A percentile compares a stretch with the other conserved stretches of the same genome.
Evolutionary conservation across 805 yeast genomes (phyloP).

Genomic region (Yamadazyma olivae): DNA sequence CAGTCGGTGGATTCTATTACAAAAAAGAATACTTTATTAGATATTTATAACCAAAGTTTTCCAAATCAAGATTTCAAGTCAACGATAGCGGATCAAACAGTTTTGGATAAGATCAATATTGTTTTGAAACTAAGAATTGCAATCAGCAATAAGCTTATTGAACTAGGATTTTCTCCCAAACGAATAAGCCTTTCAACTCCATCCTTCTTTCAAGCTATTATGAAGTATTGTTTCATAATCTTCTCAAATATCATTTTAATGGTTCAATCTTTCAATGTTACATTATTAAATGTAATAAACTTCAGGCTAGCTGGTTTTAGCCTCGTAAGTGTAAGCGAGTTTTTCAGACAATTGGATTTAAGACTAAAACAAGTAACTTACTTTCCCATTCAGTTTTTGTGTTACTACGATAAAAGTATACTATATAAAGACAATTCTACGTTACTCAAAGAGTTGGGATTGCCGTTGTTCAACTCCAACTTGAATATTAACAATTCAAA

Average conservation of each 20-base stretch:
- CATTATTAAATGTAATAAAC: background rate
- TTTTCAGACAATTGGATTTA: slow-evolving; percentile 76
- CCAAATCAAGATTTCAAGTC: slow-evolving; percentile 10
- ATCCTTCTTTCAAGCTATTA: background rate
- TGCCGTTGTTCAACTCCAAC: slow-evolving; percentile 34
- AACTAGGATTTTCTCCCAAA: background rate
- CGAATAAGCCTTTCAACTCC: background rate
- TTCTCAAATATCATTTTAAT: background rate
- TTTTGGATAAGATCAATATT: slow-evolving; percentile 33
- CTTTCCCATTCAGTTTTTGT: slow-evolving; percentile 75
- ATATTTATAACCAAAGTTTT: slow-evolving; percentile 3
- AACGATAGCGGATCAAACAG: slow-evolving; percentile 24
- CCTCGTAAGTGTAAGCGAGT: slow-evolving; percentile 48
- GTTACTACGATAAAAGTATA: slow-evolving; percentile 44
- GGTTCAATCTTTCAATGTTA: slow-evolving; percentile 10
- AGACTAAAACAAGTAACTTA: slow-evolving; percentile 72
- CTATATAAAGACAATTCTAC: slow-evolving; percentile 32
- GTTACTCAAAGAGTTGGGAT: slow-evolving; percentile 42
- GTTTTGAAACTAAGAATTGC: slow-evolving; percentile 18
- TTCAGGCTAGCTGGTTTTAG: slow-evolving; percentile 14
- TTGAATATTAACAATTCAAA: slow-evolving; percentile 44
- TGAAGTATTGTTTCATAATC: background rate
- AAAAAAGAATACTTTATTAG: slow-evolving; percentile 14
- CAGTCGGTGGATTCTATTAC: slow-evolving; percentile 42
- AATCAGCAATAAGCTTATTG: slow-evolving; percentile 1